phyloP scores from a whole-genome alignment of 2,329 filamentous ascomycete genomes.

The Grosmannia clavigera region DNA sequence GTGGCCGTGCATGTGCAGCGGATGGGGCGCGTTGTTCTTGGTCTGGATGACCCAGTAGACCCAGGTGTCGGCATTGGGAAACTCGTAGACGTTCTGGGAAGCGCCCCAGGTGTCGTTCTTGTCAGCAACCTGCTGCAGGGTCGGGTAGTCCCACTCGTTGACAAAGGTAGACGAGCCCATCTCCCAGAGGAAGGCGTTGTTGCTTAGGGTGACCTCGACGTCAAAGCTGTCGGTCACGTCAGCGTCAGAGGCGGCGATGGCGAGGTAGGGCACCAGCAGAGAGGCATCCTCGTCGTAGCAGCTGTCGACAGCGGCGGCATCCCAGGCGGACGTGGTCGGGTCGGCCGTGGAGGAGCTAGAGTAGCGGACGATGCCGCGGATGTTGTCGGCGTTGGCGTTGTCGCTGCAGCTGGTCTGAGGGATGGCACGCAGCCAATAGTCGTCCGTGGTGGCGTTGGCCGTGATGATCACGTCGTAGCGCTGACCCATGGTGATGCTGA shows the following conservation, averaged over 20 bases:
- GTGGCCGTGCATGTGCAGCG: slow-evolving; percentile 31
- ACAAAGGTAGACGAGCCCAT: slow-evolving; percentile 13
- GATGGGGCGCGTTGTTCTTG: slow-evolving; percentile 16
- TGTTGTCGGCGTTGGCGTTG: slow-evolving; percentile 5
- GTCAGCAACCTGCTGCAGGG: slow-evolving; percentile 8
- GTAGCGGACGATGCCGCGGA: slow-evolving; percentile 10
- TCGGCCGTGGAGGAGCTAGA: slow-evolving; percentile 4
- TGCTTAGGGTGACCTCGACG: background rate
- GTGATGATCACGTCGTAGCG: slow-evolving; percentile 16
- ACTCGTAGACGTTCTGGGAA: slow-evolving; percentile 7
- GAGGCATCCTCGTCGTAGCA: slow-evolving; percentile 16
- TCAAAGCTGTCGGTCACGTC: slow-evolving; percentile 3
- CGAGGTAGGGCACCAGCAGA: slow-evolving; percentile 16
- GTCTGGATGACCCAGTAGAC: slow-evolving; percentile 11
- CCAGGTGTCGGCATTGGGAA: slow-evolving; percentile 7
- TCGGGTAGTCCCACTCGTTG: slow-evolving; percentile 15
- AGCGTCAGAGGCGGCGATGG: slow-evolving; percentile 8
- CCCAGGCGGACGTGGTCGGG: slow-evolving; percentile 7
- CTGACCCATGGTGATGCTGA: slow-evolving; percentile 37
- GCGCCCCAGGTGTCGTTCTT: slow-evolving; percentile 8
- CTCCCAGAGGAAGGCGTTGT: slow-evolving; percentile 14
- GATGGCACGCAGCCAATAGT: slow-evolving; percentile 9
- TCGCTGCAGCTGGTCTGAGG: slow-evolving; percentile 6
- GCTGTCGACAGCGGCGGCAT: background rate
- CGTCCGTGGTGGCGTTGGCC: slow-evolving; percentile 7